These are phyloP conservation scores for Novymonas esmeraldas DNA, from an alignment of 208 protist genomes.

Conservation along the genomic window DNA sequence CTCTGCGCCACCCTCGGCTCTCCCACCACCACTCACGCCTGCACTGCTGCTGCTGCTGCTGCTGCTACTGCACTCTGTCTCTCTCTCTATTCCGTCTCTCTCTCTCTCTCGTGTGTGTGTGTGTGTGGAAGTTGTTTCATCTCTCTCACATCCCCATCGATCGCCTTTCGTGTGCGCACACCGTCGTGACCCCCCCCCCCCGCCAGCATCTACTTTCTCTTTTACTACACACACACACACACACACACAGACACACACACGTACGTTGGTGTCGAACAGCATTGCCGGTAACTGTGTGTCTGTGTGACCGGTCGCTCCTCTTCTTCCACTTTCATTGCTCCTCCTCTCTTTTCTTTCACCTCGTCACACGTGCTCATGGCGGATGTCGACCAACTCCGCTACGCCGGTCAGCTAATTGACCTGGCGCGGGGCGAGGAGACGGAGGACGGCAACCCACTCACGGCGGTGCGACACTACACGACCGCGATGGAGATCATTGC, in stretches of 20 bases:
- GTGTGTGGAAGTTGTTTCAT: too few species aligned
- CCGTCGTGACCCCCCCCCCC: too few species aligned
- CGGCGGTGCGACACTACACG: conserved; percentile 64
- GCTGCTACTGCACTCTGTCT: too few species aligned
- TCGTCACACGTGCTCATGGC: neutral
- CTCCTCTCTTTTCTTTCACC: neutral
- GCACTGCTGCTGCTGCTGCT: too few species aligned
- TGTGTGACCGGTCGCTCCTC: neutral
- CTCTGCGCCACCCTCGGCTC: too few species aligned
- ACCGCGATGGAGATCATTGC: conserved; percentile 81
- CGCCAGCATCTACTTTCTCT: neutral
- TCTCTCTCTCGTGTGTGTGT: neutral
- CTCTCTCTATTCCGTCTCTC: conserved; percentile 9
- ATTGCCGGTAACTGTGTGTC: neutral
- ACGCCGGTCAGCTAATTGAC: conserved; percentile 55
- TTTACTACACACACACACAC: neutral
- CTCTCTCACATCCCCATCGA: neutral
- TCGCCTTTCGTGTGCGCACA: neutral
- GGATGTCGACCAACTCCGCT: conserved; percentile 27
- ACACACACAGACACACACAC: neutral
- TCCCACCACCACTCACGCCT: too few species aligned
- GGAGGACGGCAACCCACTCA: conserved; percentile 72
- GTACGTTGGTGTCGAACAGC: neutral
- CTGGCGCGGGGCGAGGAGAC: conserved; percentile 70
- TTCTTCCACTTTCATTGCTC: neutral